These are phyloP conservation scores for Thermothielavioides terrestris DNA, from an alignment of 495 filamentous ascomycete genomes.

Conservation along the genomic window DNA sequence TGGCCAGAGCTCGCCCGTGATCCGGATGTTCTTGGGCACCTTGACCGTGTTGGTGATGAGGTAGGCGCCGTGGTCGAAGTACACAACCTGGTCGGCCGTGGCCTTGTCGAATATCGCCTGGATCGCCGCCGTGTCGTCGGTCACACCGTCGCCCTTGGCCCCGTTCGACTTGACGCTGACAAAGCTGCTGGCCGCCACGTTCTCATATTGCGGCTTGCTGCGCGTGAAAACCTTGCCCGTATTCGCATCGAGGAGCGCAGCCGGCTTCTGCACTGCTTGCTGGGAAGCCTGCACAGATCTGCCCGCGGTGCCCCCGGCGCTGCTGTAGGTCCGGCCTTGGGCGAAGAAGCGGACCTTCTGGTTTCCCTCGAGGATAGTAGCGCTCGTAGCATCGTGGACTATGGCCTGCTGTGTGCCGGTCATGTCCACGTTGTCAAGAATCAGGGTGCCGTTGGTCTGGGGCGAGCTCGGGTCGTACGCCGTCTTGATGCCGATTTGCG, in stretches of 20 bases:
- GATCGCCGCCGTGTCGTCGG: conserved; percentile 62
- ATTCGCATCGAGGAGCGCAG: conserved; percentile 41
- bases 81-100: conserved; percentile 58
- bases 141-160: conserved; percentile 67
- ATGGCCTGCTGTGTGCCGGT: conserved; percentile 43
- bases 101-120: conserved; percentile 62
- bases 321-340: conserved; percentile 64
- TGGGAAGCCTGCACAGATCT: conserved; percentile 44
- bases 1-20: conserved; percentile 88
- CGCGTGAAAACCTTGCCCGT: conserved; percentile 54
- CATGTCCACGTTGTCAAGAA: conserved; percentile 85
- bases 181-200: conserved; percentile 48
- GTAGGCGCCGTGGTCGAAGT: conserved; percentile 89
- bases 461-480: conserved; percentile 56
- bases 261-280: conserved; percentile 47
- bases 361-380: conserved; percentile 60
- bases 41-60: conserved; percentile 75
- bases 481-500: conserved; percentile 64
- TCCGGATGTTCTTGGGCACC: conserved; percentile 67
- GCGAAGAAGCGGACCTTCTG: conserved; percentile 60
- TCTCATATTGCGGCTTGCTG: conserved; percentile 67
- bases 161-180: conserved; percentile 68
- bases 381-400: conserved; percentile 47
- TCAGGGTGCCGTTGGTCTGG: conserved; percentile 63
- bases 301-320: conserved; percentile 30